These are phyloP conservation scores for Symbiodinium natans DNA, from an alignment of 73 alveolate species.

Conservation along the genomic window DNA sequence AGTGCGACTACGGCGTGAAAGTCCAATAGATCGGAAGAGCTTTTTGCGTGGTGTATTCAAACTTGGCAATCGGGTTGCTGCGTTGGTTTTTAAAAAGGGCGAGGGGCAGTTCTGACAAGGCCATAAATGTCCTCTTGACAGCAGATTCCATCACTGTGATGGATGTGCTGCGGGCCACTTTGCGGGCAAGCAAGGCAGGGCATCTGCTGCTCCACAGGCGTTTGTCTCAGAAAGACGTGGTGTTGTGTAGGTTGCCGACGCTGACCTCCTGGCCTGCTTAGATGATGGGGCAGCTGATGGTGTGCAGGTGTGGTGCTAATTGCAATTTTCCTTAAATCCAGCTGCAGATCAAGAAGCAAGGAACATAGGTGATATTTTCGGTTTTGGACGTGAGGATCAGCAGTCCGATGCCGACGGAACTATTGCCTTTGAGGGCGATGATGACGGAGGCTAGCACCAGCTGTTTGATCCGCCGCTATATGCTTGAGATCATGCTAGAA, in stretches of 20 bases:
- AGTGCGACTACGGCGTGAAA: too few species aligned
- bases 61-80: too few species aligned
- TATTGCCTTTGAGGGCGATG: conserved; percentile 3
- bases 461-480: not conserved
- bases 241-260: not conserved
- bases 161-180: not conserved
- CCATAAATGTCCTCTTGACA: not conserved
- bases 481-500: not conserved
- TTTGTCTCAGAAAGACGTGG: too few species aligned
- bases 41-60: too few species aligned
- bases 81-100: too few species aligned
- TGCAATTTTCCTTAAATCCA: too few species aligned
- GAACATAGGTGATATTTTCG: too few species aligned
- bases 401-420: not conserved
- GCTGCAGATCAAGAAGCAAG: too few species aligned
- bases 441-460: not conserved
- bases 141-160: not conserved
- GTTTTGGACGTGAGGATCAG: conserved; percentile 7
- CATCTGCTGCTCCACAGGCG: too few species aligned
- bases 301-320: too few species aligned
- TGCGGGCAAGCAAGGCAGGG: not conserved
- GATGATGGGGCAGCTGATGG: not conserved
- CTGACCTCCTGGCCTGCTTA: not conserved
- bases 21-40: too few species aligned
- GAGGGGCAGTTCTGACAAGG: too few species aligned